Conservation (phyloP, 2,329 filamentous ascomycete genomes). For the Colletotrichum theobromicola region DNA sequence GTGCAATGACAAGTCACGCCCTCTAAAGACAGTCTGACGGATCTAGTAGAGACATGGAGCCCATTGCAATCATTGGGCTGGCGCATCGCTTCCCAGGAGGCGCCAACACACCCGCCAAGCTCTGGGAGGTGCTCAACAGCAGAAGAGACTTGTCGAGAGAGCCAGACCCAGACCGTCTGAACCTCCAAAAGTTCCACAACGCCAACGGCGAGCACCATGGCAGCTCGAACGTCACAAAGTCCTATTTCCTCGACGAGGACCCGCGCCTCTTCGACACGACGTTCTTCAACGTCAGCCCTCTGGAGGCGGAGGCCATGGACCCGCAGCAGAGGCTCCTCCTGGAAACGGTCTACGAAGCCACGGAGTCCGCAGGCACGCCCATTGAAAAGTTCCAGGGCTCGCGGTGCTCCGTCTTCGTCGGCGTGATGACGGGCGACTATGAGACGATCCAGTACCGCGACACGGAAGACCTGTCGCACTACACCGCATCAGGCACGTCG, state of each 20-base stretch:
- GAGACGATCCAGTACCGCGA: slow-evolving; percentile 29
- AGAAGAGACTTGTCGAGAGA: not conserved
- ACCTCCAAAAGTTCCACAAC: not conserved
- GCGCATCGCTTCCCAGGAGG: slow-evolving; percentile 7
- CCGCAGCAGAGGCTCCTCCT: slow-evolving; percentile 37
- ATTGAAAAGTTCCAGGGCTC: slow-evolving; percentile 7
- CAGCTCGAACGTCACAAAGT: slow-evolving; percentile 24
- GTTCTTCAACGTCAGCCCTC: slow-evolving; percentile 32
- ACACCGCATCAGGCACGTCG: slow-evolving; percentile 25
- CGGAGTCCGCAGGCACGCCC: slow-evolving; percentile 24
- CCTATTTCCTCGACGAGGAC: slow-evolving; percentile 26
- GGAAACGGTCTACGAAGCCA: slow-evolving; percentile 39
- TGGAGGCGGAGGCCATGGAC: slow-evolving; percentile 34
- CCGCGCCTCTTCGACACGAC: slow-evolving; percentile 25
- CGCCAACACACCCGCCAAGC: slow-evolving; percentile 1
- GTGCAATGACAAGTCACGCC: rapidly evolving
- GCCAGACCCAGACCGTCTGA: slow-evolving; percentile 2
- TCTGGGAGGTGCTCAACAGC: slow-evolving; percentile 4
- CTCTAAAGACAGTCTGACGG: not conserved
- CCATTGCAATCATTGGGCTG: slow-evolving; percentile 5
- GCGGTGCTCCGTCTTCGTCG: slow-evolving; percentile 10
- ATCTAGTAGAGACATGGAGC: slow-evolving; percentile 21
- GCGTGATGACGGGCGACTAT: slow-evolving; percentile 30
- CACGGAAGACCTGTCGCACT: slow-evolving; percentile 26
- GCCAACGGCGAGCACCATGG: slow-evolving; percentile 25